Evolutionary conservation across 129 eudicot genomes (phyloP), one percentile per base, ranked within the genome.

Genomic region (Ambrosia trifida): DNA sequence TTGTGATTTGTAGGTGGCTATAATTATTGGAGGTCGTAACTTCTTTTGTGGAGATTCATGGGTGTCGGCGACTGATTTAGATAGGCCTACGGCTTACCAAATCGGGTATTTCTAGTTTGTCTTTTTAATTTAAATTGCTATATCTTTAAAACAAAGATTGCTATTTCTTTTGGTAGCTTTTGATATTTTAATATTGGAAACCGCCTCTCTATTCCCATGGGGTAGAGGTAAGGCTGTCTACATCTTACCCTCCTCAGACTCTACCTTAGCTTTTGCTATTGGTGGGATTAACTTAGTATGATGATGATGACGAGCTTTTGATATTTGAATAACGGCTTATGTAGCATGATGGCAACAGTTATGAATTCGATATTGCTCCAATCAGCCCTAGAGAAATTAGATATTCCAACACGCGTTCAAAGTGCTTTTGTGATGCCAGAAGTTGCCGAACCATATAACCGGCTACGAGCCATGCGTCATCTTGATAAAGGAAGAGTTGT

Each of bases 341-440:
- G 57, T 72, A 77, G 82, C 16, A 84, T 84, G 88, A 80, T 84
- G 88, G 88, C 88, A 11, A 83, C 87, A 1, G 88, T 84, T 13
- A 84, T 84, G 88, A 84, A 84, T 70, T 80, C 88, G 7, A 71
- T 84, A 36, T 74, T 80, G 73, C 82, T 84, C 24, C 88, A 84
- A 41, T 80, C 85, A 54, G 88, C 85, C 8, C 53, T 84, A 57
- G 88, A 84, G 72, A 84, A 80, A 62, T 57, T 84, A 65, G 80
- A 80, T 17, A 67, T 84, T 63, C 82, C 77, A 36, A 80, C 88
- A 11, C 88, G 83, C 16, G 88, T 84, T 49, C 88, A 84, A 68
- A 81, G 78, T 74, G 85, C 85, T 9, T 81, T 84, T 70, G 69
- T 75, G 28, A 84, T 80, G 85, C 85, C 81, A 2, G 80, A 75